Evolutionary conservation across 129 eudicot genomes (phyloP).

Genomic region (Apium graveolens): DNA sequence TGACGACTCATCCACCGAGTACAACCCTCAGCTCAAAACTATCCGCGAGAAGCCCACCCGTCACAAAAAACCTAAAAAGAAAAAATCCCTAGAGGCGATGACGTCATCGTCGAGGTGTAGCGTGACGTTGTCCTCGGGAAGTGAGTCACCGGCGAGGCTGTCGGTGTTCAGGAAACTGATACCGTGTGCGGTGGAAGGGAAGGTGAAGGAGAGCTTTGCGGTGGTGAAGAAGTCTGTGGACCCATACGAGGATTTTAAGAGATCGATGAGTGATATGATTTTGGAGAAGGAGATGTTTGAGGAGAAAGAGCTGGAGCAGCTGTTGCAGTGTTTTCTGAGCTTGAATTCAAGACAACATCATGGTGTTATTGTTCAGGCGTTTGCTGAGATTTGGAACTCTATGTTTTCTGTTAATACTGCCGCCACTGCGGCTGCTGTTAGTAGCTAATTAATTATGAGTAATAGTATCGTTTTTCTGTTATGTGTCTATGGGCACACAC

Average conservation of each 20-base stretch:
- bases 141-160: constrained; percentile 60
- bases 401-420: constrained; percentile 26
- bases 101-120: constrained; percentile 15
- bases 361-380: constrained; percentile 65
- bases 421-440: background rate
- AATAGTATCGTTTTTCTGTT: too few relatives aligned
- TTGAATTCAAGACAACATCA: constrained; percentile 63
- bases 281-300: constrained; percentile 78
- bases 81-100: background rate
- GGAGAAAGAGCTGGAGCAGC: constrained; percentile 64
- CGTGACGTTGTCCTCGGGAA: constrained; percentile 29
- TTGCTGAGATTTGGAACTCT: constrained; percentile 71
- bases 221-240: constrained; percentile 79
- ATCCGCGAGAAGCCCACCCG: constrained; percentile 30
- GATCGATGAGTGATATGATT: constrained; percentile 89
- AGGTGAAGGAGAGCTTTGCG: constrained; percentile 89
- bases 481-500: too few relatives aligned
- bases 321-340: constrained; percentile 67
- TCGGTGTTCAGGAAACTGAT: constrained; percentile 66
- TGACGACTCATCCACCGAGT: constrained; percentile 47
- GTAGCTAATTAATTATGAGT: background rate
- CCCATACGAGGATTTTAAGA: constrained; percentile 80
- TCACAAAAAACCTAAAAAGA: constrained; percentile 20
- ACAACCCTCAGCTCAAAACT: constrained; percentile 41
- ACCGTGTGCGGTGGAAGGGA: constrained; percentile 70